Evolutionary conservation across 768 basidiomycete genomes (phyloP).

Genomic region (Lyophyllum atratum): DNA sequence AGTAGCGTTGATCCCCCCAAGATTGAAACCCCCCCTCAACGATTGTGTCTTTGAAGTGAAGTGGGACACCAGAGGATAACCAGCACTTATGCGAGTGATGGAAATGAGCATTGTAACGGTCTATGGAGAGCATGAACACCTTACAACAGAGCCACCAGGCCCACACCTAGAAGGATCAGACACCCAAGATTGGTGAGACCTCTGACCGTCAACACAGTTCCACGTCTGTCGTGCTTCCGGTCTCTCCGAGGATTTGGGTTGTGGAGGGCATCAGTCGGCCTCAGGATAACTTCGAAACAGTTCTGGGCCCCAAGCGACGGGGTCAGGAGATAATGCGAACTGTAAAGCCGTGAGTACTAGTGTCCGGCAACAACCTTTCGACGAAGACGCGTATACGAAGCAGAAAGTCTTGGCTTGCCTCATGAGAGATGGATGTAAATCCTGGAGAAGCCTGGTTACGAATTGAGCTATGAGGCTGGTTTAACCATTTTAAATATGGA

Average conservation of each 20-base stretch:
- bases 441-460: conserved; percentile 26
- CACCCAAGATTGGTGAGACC: conserved; percentile 76
- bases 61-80: conserved; percentile 63
- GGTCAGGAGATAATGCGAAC: conserved; percentile 78
- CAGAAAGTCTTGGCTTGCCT: conserved; percentile 34
- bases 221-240: conserved; percentile 55
- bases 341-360: conserved; percentile 23
- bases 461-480: conserved; percentile 31
- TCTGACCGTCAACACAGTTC: conserved; percentile 65
- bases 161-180: conserved; percentile 53
- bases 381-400: conserved; percentile 1
- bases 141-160: conserved; percentile 62
- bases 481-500: conserved; percentile 38
- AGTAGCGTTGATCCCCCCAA: conserved; percentile 75
- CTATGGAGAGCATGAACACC: conserved; percentile 20
- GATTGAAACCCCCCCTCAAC: conserved; percentile 62
- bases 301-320: conserved; percentile 70
- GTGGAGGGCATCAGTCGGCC: conserved; percentile 71
- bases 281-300: conserved; percentile 58
- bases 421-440: conserved; percentile 57
- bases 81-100: conserved; percentile 43
- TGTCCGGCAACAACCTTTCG: not conserved
- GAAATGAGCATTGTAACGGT: not conserved
- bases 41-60: conserved; percentile 47
- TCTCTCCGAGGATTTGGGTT: conserved; percentile 71